phyloP scores from a whole-genome alignment of 176 grass and related monocot genomes.

The Eremochloa ophiuroides region DNA sequence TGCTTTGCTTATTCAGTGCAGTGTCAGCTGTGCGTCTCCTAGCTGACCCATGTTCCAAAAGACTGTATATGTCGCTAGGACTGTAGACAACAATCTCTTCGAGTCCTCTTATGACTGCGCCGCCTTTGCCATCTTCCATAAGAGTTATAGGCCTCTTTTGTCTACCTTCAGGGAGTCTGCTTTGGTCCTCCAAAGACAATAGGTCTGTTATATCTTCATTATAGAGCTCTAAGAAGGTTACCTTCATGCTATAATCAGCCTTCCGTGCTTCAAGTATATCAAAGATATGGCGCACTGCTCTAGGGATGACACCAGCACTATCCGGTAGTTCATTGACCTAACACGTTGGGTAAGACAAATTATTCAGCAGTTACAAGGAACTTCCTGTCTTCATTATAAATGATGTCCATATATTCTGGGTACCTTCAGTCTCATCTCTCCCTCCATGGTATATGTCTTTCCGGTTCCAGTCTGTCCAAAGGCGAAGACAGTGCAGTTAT shows the following conservation, averaged over 20 bases:
- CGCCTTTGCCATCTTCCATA: constrained; percentile 90
- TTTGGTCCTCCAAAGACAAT: constrained; percentile 64
- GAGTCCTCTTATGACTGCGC: constrained; percentile 74
- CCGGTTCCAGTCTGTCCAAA: constrained; percentile 92
- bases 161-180: constrained; percentile 57
- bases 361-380: constrained; percentile 9
- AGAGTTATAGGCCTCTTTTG: constrained; percentile 62
- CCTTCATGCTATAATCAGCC: constrained; percentile 74
- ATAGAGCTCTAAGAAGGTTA: constrained; percentile 85
- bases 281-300: constrained; percentile 78
- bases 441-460: constrained; percentile 94
- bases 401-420: background rate
- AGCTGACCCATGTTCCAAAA: constrained; percentile 65
- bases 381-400: background rate
- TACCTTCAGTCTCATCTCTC: constrained; percentile 77
- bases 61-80: constrained; percentile 61
- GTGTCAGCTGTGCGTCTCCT: constrained; percentile 82
- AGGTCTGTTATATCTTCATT: constrained; percentile 89
- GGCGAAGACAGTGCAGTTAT: constrained; percentile 89
- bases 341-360: constrained; percentile 21
- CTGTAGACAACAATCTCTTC: constrained; percentile 77
- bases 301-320: constrained; percentile 84
- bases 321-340: constrained; percentile 49
- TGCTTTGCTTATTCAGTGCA: constrained; percentile 85
- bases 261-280: constrained; percentile 56